phyloP scores from a whole-genome alignment of 371 early-diverging fungal species.

The Lichtheimia hyalospora region DNA sequence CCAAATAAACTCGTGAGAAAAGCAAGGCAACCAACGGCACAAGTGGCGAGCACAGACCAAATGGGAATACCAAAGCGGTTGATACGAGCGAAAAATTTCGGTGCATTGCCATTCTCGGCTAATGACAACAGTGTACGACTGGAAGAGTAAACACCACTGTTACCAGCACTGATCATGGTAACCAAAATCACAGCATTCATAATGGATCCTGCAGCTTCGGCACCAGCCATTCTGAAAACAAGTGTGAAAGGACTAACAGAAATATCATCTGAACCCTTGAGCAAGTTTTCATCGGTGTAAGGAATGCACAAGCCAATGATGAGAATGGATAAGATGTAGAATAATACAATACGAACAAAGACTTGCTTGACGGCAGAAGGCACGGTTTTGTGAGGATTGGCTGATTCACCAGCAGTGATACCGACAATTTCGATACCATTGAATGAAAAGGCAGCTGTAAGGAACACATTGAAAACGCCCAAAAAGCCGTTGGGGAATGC shows the following conservation, averaged over 20 bases:
- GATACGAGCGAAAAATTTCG: constrained; percentile 57
- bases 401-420: constrained; percentile 75
- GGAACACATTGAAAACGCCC: constrained; percentile 69
- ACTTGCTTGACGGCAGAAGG: constrained; percentile 76
- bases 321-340: constrained; percentile 73
- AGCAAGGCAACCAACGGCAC: constrained; percentile 61
- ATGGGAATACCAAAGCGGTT: constrained; percentile 68
- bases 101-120: constrained; percentile 72
- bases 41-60: constrained; percentile 57
- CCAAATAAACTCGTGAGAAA: constrained; percentile 55
- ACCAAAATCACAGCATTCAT: constrained; percentile 82
- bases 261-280: constrained; percentile 42
- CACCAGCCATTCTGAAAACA: constrained; percentile 71
- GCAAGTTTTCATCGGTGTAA: constrained; percentile 57
- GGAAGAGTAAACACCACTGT: constrained; percentile 78
- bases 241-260: constrained; percentile 74
- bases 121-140: constrained; percentile 71
- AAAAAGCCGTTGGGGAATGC: constrained; percentile 76
- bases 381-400: constrained; percentile 70
- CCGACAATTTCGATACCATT: constrained; percentile 83
- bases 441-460: constrained; percentile 84
- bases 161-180: constrained; percentile 77
- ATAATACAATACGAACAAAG: constrained; percentile 74
- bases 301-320: constrained; percentile 75
- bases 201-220: constrained; percentile 64